phyloP scores from a whole-genome alignment of 179 eudicot species.

The Patellifolia procumbens region DNA sequence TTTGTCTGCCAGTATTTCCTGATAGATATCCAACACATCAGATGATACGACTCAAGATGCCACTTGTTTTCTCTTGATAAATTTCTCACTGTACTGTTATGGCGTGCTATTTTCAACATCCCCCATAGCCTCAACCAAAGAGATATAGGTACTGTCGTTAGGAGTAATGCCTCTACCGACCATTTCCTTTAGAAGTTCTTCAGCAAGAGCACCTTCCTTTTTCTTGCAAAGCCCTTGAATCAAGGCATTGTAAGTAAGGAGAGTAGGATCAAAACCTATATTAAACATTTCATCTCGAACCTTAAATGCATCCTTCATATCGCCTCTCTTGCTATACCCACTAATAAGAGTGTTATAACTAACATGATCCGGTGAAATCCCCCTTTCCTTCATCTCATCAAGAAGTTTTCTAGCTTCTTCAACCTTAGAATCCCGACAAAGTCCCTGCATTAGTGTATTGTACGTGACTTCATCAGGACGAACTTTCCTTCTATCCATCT shows the following conservation, averaged over 20 bases:
- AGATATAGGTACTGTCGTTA: conserved; percentile 58
- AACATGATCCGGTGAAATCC: conserved; percentile 66
- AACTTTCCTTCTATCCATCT: conserved; percentile 57
- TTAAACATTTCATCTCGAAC: conserved; percentile 70
- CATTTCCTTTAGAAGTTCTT: conserved; percentile 75
- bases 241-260: conserved; percentile 69
- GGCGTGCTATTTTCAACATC: conserved; percentile 23
- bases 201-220: conserved; percentile 51
- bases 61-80: not conserved
- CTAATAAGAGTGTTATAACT: conserved; percentile 73
- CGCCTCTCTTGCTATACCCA: conserved; percentile 76
- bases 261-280: conserved; percentile 67
- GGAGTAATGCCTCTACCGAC: conserved; percentile 65
- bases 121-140: conserved; percentile 60
- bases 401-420: conserved; percentile 67
- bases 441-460: conserved; percentile 75
- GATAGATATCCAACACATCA: too few species aligned
- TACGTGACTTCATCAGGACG: conserved; percentile 73
- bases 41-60: too few species aligned
- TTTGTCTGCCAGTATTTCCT: not conserved
- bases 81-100: not conserved
- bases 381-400: conserved; percentile 68
- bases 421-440: conserved; percentile 59
- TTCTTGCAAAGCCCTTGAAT: conserved; percentile 71
- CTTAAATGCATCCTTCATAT: conserved; percentile 62